These are phyloP conservation scores for Parasitella parasitica DNA, from an alignment of 371 early-diverging fungal genomes.

Conservation along the genomic window DNA sequence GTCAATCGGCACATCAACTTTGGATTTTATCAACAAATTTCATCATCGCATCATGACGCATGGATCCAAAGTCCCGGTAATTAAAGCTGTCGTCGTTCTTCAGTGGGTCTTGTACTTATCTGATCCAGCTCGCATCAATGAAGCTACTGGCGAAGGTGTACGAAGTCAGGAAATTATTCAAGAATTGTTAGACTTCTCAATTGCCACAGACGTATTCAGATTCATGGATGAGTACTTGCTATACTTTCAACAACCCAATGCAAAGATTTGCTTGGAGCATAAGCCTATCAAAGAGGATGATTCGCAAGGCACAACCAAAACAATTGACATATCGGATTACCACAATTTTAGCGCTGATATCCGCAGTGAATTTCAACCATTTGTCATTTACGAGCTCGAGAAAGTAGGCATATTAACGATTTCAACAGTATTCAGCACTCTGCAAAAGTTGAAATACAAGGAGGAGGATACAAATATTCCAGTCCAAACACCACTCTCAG, in stretches of 20 bases:
- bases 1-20: neutral
- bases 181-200: slow-evolving; percentile 56
- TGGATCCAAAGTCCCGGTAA: slow-evolving; percentile 55
- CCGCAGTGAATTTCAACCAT: slow-evolving; percentile 48
- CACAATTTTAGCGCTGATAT: slow-evolving; percentile 40
- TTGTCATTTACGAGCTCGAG: slow-evolving; percentile 54
- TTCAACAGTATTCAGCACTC: slow-evolving; percentile 49
- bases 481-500: neutral
- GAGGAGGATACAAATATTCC: slow-evolving; percentile 70
- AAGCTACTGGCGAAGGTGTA: slow-evolving; percentile 35
- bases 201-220: slow-evolving; percentile 58
- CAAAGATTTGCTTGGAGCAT: slow-evolving; percentile 33
- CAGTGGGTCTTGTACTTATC: slow-evolving; percentile 59
- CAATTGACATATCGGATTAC: slow-evolving; percentile 34
- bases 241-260: slow-evolving; percentile 51
- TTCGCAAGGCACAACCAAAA: slow-evolving; percentile 12
- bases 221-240: slow-evolving; percentile 72
- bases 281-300: slow-evolving; percentile 12
- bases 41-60: slow-evolving; percentile 31
- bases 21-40: slow-evolving; percentile 22
- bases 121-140: slow-evolving; percentile 50
- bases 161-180: slow-evolving; percentile 61
- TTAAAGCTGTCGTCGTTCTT: slow-evolving; percentile 63
- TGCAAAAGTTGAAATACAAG: slow-evolving; percentile 66
- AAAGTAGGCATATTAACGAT: slow-evolving; percentile 49